phyloP scores from a whole-genome alignment of 2,329 filamentous ascomycete species.

The Penicillium sp. region DNA sequence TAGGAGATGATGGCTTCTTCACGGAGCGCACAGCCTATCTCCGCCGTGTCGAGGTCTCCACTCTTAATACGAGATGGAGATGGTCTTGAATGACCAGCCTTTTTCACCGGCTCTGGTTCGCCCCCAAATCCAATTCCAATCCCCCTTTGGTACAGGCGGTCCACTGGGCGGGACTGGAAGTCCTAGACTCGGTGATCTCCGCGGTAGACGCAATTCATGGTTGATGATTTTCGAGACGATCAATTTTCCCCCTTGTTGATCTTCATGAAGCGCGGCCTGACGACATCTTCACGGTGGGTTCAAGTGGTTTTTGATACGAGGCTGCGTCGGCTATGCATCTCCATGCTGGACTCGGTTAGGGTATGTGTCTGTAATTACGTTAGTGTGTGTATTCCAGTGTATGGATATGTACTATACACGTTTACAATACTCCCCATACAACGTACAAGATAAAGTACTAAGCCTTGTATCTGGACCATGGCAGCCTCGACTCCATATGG shows the following conservation, averaged over 20 bases:
- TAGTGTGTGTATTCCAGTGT: too few relatives aligned
- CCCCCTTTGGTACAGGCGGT: background rate
- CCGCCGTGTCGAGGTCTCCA: constrained; percentile 2
- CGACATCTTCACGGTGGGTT: background rate
- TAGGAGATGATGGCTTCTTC: constrained; percentile 1
- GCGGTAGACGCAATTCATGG: background rate
- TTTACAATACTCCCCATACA: too few relatives aligned
- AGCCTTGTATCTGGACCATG: too few relatives aligned
- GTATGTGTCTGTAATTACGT: constrained; percentile 2
- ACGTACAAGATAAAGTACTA: too few relatives aligned
- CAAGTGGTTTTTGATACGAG: background rate
- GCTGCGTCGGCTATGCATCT: constrained; percentile 2
- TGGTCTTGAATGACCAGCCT: background rate
- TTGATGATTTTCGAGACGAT: background rate
- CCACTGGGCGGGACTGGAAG: background rate
- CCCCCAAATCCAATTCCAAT: background rate
- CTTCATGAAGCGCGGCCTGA: constrained; percentile 3
- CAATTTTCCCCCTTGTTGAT: constrained; percentile 3
- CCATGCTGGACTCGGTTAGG: background rate
- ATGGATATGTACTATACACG: too few relatives aligned
- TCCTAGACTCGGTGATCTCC: constrained; percentile 3
- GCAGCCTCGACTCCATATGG: too few relatives aligned
- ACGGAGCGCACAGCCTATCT: background rate
- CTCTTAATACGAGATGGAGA: background rate
- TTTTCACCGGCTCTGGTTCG: constrained; percentile 2